Percentiles rank a stretch among this genome's conserved stretches.
Evolutionary conservation across 148 eudicot species (phyloP).

Genomic region (Cornus suecica): DNA sequence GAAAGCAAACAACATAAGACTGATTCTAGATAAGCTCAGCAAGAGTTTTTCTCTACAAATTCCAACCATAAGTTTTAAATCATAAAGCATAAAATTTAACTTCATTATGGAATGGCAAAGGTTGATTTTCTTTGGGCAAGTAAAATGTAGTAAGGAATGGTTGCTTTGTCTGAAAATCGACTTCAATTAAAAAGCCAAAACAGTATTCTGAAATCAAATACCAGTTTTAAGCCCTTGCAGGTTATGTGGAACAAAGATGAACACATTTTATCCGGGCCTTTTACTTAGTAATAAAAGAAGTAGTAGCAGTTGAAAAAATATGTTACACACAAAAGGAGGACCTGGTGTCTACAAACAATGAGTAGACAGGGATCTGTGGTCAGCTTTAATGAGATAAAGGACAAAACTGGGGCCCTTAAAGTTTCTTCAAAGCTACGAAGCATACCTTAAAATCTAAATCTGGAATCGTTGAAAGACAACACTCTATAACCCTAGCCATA

Average conservation of each 20-base stretch:
- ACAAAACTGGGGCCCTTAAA: neutral
- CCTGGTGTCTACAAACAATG: neutral
- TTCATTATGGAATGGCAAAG: neutral
- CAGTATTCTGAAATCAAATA: neutral
- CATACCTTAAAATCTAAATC: slow-evolving; percentile 9
- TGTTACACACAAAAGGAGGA: neutral
- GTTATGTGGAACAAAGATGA: neutral
- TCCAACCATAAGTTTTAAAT: neutral
- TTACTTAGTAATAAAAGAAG: neutral
- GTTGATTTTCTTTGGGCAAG: too few relatives aligned
- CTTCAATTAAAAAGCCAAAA: neutral
- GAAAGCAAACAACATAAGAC: neutral
- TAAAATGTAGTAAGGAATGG: too few relatives aligned
- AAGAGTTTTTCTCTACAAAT: neutral
- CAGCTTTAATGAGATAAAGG: neutral
- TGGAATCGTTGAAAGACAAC: slow-evolving; percentile 12
- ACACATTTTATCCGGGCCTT: neutral
- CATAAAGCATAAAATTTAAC: neutral
- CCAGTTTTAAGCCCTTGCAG: neutral
- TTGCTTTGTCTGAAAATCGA: neutral
- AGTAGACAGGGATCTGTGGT: neutral
- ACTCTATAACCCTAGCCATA: slow-evolving; percentile 10
- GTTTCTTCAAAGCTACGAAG: neutral
- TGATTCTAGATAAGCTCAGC: neutral
- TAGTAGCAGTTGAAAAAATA: neutral